Base-by-base conservation (phyloP, 1,284 basidiomycete species). In the Coniferiporia weirii region DNA sequence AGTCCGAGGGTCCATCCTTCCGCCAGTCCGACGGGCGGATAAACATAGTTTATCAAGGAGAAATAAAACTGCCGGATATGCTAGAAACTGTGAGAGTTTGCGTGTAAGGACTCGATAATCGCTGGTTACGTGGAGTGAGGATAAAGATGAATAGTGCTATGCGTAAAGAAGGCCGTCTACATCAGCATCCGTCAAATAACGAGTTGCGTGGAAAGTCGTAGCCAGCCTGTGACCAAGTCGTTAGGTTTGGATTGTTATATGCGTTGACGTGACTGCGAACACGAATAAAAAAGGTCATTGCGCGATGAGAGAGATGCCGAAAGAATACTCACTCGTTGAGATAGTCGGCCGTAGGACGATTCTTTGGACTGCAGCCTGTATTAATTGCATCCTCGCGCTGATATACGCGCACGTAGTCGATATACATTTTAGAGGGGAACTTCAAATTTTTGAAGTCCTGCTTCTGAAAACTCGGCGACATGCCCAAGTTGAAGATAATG, bases 191-290 rank as follows among this genome's bases (percentile, higher is more conserved):
- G 69, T 79, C 73, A 56, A 76, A 81, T 17, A 73, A 59, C 13
- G 78, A 83, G 69, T 91, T 91, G 17, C 79, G 73, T n/a, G 89
- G 89, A 73, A 87, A 89, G 0, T 72, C 74, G 65, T 85, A 80
- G 58, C 84, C 85, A 1, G 81, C 89, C 64, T 80, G 73, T 12
- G 73, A 74, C 90, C 89, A 91, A 49, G 84, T 89, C 40, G 89
- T 91, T 32, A 87, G 71, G 66, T 91, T 91, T 10, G 87, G 74
- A 66, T 91, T 82, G 46, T 74, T 78, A 66, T 90, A 91, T 56
- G 84, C 85, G 60, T 78, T 73, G 22, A 82, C 66, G 68, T 91
- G 88, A 38, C 87, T 91, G 63, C 34, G 64, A 43, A 59, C 45
- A 52, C n/a, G 49, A n/a, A 35, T 34, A 32, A 38, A 61, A 9